Evolutionary conservation across 345 rosid species (phyloP).

Genomic region (Brassica rapa): DNA sequence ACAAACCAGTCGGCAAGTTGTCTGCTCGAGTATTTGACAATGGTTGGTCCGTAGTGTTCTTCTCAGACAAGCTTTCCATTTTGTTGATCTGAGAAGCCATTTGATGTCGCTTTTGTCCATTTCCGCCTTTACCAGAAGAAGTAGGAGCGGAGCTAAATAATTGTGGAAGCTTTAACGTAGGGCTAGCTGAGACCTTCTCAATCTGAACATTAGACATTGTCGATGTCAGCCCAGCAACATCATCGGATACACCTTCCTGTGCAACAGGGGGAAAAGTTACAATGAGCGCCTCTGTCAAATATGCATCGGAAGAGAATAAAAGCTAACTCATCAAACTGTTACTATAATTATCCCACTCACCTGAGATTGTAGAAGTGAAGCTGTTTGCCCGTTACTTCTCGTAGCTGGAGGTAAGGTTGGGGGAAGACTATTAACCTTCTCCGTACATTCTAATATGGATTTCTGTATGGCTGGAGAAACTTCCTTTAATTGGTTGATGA

Average conservation of each 20-base stretch:
- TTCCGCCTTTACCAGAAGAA: slow-evolving; percentile 84
- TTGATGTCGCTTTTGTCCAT: slow-evolving; percentile 68
- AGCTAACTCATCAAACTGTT: slow-evolving; percentile 27
- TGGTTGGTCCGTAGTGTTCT: slow-evolving; percentile 57
- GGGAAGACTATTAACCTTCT: slow-evolving; percentile 70
- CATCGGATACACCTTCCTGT: slow-evolving; percentile 78
- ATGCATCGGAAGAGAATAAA: neutral
- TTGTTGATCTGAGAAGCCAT: slow-evolving; percentile 58
- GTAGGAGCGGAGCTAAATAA: slow-evolving; percentile 87
- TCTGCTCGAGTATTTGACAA: slow-evolving; percentile 50
- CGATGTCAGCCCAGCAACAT: slow-evolving; percentile 68
- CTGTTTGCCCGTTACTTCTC: slow-evolving; percentile 57
- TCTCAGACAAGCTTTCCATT: slow-evolving; percentile 61
- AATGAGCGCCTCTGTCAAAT: slow-evolving; percentile 10
- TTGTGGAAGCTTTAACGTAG: slow-evolving; percentile 89
- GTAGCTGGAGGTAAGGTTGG: slow-evolving; percentile 65
- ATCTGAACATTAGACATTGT: slow-evolving; percentile 73
- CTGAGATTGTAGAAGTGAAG: slow-evolving; percentile 70
- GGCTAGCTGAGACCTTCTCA: slow-evolving; percentile 72
- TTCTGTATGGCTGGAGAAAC: slow-evolving; percentile 87
- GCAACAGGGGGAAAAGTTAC: slow-evolving; percentile 11
- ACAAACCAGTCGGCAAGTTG: slow-evolving; percentile 66
- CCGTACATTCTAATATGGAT: slow-evolving; percentile 82
- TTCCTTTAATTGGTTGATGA: slow-evolving; percentile 87
- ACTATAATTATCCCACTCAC: slow-evolving; percentile 76